phyloP scores from a whole-genome alignment of 345 rosid species.

The Nasturtium officinale region DNA sequence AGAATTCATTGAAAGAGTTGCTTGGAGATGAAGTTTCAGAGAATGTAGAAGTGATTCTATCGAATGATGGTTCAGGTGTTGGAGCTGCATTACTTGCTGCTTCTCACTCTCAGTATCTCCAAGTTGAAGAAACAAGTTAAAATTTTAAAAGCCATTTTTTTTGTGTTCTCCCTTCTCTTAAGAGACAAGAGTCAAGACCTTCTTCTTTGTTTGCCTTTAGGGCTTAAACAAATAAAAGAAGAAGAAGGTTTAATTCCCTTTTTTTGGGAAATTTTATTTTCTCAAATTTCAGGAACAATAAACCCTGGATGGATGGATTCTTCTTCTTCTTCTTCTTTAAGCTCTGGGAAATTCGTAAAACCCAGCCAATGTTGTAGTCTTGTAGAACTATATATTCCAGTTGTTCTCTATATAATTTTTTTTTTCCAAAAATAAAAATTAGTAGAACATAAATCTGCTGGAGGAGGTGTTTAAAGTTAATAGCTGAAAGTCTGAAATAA shows the following conservation, averaged over 20 bases:
- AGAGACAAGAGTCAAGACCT: neutral
- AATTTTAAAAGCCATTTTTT: neutral
- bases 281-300: conserved; percentile 26
- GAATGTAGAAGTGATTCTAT: conserved; percentile 50
- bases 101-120: conserved; percentile 61
- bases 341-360: conserved; percentile 20
- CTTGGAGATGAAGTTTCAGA: conserved; percentile 63
- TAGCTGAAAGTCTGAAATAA: too few relatives aligned
- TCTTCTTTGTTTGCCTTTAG: conserved; percentile 36
- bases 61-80: conserved; percentile 79
- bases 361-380: conserved; percentile 44
- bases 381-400: conserved; percentile 36
- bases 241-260: conserved; percentile 18
- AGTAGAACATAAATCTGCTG: neutral
- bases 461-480: too few relatives aligned
- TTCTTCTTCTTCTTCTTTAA: conserved; percentile 20
- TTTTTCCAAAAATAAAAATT: neutral
- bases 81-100: conserved; percentile 86
- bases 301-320: conserved; percentile 25
- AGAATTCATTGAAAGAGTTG: conserved; percentile 61
- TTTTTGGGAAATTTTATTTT: conserved; percentile 18
- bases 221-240: conserved; percentile 35
- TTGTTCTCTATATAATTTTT: conserved; percentile 21
- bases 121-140: conserved; percentile 41
- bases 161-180: neutral